Evolutionary conservation across 2,329 filamentous ascomycete species (phyloP), one percentile per base, ranked within the genome.

Genomic region (Aspergillus clavatus): DNA sequence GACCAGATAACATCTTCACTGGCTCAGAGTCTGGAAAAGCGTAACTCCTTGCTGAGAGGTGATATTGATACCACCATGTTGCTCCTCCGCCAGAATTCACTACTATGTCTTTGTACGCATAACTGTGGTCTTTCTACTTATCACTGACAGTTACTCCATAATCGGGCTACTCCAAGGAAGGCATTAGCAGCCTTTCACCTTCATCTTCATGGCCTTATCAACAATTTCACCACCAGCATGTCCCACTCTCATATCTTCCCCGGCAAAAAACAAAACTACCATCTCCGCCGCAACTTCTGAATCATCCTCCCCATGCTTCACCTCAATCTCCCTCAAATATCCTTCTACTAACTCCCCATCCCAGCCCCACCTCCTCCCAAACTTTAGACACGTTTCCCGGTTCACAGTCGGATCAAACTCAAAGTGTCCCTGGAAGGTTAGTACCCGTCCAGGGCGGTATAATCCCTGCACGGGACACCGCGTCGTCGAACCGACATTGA

Each of bases 341-440:
- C 14, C 14, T 7, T 16, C 29, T 33, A 33, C 14, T 46, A 33
- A 46, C 38, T 33, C 37, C 42, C 26, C 28, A 23, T 39, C 42
- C 28, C 43, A 40, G 4, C 29, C n/a, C 29, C 29, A 16, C 38
- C 49, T 37, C 38, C 41, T 49, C 21, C 29, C 52, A 48, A 60
- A 60, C 37, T 58, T 45, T 14, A 50, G 4, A 18, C 56, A 57
- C 19, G 50, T 45, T 44, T 57, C 55, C 5, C 48, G 38, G 3
- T 51, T 53, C 1, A 50, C 51, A 38, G 57, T 55, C 1, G 48
- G 51, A 47, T 60, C 55, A 7, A 60, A 57, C 43, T 60, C 58
- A 33, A 59, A 59, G 36, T 60, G 57, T 1, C 58, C 58, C 43
- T 60, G 58, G 16, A 57, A 48, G 2, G 57, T 58, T 21, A 60